Conservation (phyloP, 2,329 filamentous ascomycete species). For the Zymoseptoria crescenta region DNA sequence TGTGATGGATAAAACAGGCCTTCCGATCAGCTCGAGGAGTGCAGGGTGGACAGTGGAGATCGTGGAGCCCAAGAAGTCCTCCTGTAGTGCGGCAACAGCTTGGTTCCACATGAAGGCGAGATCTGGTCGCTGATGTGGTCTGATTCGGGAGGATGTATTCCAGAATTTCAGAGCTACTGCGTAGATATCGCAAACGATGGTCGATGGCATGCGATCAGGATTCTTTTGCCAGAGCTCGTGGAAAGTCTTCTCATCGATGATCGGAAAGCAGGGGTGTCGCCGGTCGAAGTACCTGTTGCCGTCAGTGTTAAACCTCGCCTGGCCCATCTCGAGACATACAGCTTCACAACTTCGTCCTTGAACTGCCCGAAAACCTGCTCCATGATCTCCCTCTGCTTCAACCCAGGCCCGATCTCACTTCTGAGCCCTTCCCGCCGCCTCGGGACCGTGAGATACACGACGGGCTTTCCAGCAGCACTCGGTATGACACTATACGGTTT, state of each 20-base stretch:
- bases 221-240: constrained; percentile 30
- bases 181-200: constrained; percentile 34
- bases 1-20: constrained; percentile 34
- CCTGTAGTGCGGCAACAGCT: constrained; percentile 34
- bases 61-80: constrained; percentile 37
- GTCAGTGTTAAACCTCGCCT: too few relatives aligned
- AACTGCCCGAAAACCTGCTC: constrained; percentile 35
- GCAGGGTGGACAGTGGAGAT: constrained; percentile 34
- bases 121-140: constrained; percentile 32
- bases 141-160: constrained; percentile 30
- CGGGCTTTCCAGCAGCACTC: constrained; percentile 35
- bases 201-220: constrained; percentile 28
- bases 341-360: constrained; percentile 33
- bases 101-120: constrained; percentile 36
- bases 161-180: constrained; percentile 33
- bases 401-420: constrained; percentile 29
- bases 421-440: constrained; percentile 40
- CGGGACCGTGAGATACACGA: constrained; percentile 41
- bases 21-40: constrained; percentile 35
- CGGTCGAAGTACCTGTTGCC: constrained; percentile 33
- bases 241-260: constrained; percentile 34
- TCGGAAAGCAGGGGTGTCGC: constrained; percentile 33
- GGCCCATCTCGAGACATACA: constrained; percentile 25
- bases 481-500: constrained; percentile 46
- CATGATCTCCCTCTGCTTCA: constrained; percentile 34